Base-by-base conservation (phyloP, 177 flowering plant genomes). In the Vitis hybrid region DNA sequence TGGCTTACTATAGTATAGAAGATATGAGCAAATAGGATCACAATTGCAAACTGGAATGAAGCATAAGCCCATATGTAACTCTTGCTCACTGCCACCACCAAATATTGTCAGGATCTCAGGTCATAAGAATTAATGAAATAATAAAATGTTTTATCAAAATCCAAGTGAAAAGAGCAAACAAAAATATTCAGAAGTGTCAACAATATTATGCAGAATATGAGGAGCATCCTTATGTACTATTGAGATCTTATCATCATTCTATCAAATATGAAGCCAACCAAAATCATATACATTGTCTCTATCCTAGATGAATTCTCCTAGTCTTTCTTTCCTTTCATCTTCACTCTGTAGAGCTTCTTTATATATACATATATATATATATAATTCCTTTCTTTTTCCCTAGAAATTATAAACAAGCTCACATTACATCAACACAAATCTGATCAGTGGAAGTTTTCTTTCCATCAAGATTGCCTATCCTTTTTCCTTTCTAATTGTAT, bases 51-150 rank as follows among this genome's bases (percentile, higher is more conserved):
- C 80, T 92, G 97, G 82, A 91, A 85, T 17, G 89, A 84, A 53
- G 97, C 97, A 78, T 89, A 91, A 66, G 90, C 94, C 97, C 97
- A 92, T 20, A 92, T 78, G 82, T 79, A 92, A 62, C 87, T 79
- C 83, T 80, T 88, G 87, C 87, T 90, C 75, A 88, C 97, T 92
- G 91, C 75, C 75, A 77, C 53, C 65, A 76, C 50, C 6, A 74
- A 53, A 73, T 6, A 72, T 64, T 20, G 66, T 15, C 15, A 62
- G 18, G 19, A 56, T 12, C 5, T 70, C 55, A 1, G 62, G 66
- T 22, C 60, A 53, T 11, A 15, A 31, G 5, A 57, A 11, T 19
- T 38, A 15, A 63, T 1, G 66, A 1, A 49, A 72, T 19, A 11
- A 11, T 33, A 62, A 55, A 18, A 24, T 4, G 31, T 28, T 28